Conservation (phyloP, 2,329 filamentous ascomycete genomes). For the Apiospora koreana region DNA sequence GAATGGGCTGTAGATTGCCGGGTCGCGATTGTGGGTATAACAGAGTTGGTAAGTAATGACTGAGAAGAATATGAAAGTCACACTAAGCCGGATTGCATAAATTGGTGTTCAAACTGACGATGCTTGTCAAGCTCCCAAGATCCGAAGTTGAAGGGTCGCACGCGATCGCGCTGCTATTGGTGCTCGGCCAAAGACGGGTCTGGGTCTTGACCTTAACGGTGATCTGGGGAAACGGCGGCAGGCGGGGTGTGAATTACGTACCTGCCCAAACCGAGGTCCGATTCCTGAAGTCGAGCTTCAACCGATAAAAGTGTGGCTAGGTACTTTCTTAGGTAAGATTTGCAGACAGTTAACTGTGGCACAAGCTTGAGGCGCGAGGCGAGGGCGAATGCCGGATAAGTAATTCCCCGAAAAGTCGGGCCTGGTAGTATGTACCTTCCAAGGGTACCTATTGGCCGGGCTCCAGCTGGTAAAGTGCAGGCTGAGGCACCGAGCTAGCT, state of each 20-base stretch:
- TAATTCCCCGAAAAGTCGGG: neutral
- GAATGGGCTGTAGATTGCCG: neutral
- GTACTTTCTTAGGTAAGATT: neutral
- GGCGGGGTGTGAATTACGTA: conserved; percentile 4
- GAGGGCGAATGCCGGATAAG: neutral
- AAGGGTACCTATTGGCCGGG: too few relatives aligned
- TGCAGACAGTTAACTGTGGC: neutral
- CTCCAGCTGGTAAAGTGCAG: too few relatives aligned
- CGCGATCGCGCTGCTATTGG: conserved; percentile 7
- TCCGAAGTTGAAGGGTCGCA: conserved; percentile 2
- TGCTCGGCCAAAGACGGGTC: conserved; percentile 7
- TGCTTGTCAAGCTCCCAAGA: neutral
- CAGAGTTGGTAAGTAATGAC: neutral
- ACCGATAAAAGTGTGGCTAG: neutral
- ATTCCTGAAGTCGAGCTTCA: neutral
- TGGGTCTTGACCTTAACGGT: neutral
- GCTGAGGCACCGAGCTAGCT: neutral
- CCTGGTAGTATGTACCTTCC: too few relatives aligned
- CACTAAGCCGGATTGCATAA: neutral
- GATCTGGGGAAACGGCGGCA: neutral
- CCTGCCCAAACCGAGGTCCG: conserved; percentile 5
- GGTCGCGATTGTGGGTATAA: neutral
- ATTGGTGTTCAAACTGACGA: neutral
- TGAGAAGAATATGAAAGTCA: neutral
- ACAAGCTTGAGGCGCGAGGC: neutral